Evolutionary conservation across 768 basidiomycete species (phyloP).

Genomic region (Ephemerocybe angulata): DNA sequence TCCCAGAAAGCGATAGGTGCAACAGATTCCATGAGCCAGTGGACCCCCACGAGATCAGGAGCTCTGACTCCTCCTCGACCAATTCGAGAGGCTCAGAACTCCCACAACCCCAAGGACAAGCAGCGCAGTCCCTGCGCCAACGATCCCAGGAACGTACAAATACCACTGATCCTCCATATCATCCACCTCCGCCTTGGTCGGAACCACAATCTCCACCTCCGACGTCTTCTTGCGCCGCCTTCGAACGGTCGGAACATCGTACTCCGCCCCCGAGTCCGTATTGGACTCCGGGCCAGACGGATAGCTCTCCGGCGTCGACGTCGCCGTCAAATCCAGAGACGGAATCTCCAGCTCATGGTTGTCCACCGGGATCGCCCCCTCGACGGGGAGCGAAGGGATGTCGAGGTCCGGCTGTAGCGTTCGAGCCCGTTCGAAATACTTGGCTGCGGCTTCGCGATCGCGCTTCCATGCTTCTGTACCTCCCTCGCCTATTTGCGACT

Average conservation of each 20-base stretch:
- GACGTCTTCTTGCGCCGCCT: conserved; percentile 57
- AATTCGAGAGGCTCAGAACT: conserved; percentile 68
- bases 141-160: conserved; percentile 70
- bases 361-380: conserved; percentile 28
- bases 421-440: conserved; percentile 70
- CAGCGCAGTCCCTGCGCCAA: conserved; percentile 81
- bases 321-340: conserved; percentile 46
- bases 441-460: conserved; percentile 66
- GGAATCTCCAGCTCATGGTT: conserved; percentile 75
- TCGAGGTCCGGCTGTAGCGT: conserved; percentile 59
- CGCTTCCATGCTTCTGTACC: conserved; percentile 71
- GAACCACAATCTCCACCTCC: conserved; percentile 47
- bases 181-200: conserved; percentile 43
- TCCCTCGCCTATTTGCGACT: conserved; percentile 47
- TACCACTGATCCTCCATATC: conserved; percentile 77
- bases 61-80: conserved; percentile 65
- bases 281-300: conserved; percentile 33
- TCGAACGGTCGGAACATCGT: conserved; percentile 37
- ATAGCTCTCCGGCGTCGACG: conserved; percentile 33
- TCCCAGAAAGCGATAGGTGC: background rate
- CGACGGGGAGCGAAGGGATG: conserved; percentile 61
- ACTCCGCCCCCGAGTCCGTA: conserved; percentile 32
- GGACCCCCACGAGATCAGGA: conserved; percentile 40
- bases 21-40: too few relatives aligned
- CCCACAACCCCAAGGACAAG: conserved; percentile 77